Conservation (phyloP, 805 yeast genomes). For the Saturnispora dispora region DNA sequence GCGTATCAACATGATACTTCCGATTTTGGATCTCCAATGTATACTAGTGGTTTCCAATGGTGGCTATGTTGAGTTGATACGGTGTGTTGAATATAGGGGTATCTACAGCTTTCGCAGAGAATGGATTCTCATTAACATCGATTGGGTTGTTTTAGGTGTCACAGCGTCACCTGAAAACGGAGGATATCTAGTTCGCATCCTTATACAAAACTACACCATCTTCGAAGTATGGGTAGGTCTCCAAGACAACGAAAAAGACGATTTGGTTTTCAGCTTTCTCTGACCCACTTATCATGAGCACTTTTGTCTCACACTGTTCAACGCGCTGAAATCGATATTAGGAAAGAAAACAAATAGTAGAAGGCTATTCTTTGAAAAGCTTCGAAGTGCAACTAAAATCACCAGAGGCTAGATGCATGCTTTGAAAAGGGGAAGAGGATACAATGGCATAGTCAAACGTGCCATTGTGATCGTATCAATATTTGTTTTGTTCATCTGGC, state of each 20-base stretch:
- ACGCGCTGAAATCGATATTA: background rate
- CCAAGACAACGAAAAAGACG: background rate
- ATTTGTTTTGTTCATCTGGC: conserved; percentile 4
- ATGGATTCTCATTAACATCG: conserved; percentile 28
- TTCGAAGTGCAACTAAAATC: background rate
- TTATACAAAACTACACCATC: background rate
- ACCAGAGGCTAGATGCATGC: background rate
- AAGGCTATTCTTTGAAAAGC: background rate
- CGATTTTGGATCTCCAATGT: conserved; percentile 35
- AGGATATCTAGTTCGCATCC: background rate
- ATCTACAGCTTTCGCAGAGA: conserved; percentile 36
- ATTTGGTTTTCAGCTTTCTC: background rate
- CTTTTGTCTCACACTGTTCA: background rate
- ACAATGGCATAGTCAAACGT: background rate
- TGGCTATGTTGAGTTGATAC: conserved; percentile 34
- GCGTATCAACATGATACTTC: conserved; percentile 22
- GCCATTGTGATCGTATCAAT: background rate
- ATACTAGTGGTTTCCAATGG: conserved; percentile 34
- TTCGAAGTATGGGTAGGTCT: conserved; percentile 1
- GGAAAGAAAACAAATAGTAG: background rate
- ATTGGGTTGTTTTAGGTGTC: conserved; percentile 1
- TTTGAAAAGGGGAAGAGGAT: background rate
- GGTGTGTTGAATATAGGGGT: conserved; percentile 36
- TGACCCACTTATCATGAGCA: background rate
- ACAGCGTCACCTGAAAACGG: background rate